A percentile compares a stretch with the other conserved stretches of the same genome.
Evolutionary conservation across 1,284 basidiomycete species (phyloP).

Genomic region (Testicularia cyperi): DNA sequence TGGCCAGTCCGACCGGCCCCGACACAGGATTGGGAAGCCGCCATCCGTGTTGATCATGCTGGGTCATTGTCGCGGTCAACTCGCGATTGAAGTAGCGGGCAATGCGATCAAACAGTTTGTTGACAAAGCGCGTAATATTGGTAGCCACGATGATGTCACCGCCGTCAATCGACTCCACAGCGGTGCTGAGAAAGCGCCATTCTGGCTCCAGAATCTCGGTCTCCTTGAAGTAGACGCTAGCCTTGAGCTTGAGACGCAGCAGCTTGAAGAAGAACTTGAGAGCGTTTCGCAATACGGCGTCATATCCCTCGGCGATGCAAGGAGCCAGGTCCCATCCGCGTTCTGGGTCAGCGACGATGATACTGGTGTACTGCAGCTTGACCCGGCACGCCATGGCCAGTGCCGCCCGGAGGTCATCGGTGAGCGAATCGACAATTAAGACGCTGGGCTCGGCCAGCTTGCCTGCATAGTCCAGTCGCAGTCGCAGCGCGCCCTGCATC

Average conservation of each 20-base stretch:
- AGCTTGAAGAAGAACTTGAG: conserved; percentile 89
- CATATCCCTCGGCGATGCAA: conserved; percentile 86
- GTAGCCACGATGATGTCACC: conserved; percentile 84
- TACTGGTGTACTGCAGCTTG: conserved; percentile 88
- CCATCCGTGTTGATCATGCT: conserved; percentile 20
- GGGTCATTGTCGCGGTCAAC: conserved; percentile 71
- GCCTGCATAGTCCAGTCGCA: conserved; percentile 85
- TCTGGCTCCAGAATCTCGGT: conserved; percentile 95
- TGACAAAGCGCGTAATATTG: conserved; percentile 55
- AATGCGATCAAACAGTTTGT: conserved; percentile 67
- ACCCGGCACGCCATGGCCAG: conserved; percentile 90
- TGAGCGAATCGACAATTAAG: conserved; percentile 87
- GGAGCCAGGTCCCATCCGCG: conserved; percentile 85
- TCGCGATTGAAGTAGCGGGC: conserved; percentile 92
- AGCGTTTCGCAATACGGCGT: conserved; percentile 82
- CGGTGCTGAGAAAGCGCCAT: conserved; percentile 92
- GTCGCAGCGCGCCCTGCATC: conserved; percentile 84
- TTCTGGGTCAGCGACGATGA: conserved; percentile 78
- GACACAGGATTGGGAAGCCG: conserved; percentile 17
- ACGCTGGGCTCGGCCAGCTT: conserved; percentile 81
- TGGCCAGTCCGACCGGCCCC: conserved; percentile 27
- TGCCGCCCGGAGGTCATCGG: conserved; percentile 86
- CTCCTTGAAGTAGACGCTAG: conserved; percentile 95
- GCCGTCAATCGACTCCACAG: conserved; percentile 82
- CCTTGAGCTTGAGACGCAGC: conserved; percentile 92